These are phyloP conservation scores for Geotrichum australiense DNA, from an alignment of 1,139 yeast species.

Conservation along the genomic window DNA sequence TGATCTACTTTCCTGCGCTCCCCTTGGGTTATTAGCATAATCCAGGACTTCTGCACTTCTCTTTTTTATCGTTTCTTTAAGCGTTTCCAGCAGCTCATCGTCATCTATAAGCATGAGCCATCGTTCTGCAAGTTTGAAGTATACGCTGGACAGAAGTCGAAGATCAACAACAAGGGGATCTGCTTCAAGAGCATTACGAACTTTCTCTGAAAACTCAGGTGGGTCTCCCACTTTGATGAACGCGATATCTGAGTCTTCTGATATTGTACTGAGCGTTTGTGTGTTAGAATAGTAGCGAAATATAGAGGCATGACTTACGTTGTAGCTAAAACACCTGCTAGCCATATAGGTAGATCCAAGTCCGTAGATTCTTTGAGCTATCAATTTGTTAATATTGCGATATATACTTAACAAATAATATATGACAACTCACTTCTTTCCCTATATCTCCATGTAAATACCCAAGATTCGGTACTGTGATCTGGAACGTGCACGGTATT, in stretches of 20 bases:
- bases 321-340: conserved; percentile 67
- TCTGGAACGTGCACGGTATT: conserved; percentile 71
- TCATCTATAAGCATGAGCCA: conserved; percentile 72
- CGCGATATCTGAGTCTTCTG: conserved; percentile 41
- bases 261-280: conserved; percentile 25
- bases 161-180: conserved; percentile 63
- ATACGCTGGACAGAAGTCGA: conserved; percentile 59
- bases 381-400: neutral
- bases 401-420: neutral
- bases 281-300: conserved; percentile 21
- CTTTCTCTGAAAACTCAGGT: conserved; percentile 53
- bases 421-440: conserved; percentile 33
- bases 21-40: conserved; percentile 52
- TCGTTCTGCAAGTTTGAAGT: conserved; percentile 58
- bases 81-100: conserved; percentile 50
- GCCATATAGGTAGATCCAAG: conserved; percentile 82
- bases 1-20: conserved; percentile 31
- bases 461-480: conserved; percentile 78
- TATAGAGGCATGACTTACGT: conserved; percentile 36
- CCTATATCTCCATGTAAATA: conserved; percentile 81
- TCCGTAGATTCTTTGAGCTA: conserved; percentile 56
- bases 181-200: conserved; percentile 75
- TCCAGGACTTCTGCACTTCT: conserved; percentile 68
- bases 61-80: conserved; percentile 48
- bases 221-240: conserved; percentile 67